Base-by-base conservation (phyloP, 2,329 filamentous ascomycete genomes). In the Diplodia scrobiculata region DNA sequence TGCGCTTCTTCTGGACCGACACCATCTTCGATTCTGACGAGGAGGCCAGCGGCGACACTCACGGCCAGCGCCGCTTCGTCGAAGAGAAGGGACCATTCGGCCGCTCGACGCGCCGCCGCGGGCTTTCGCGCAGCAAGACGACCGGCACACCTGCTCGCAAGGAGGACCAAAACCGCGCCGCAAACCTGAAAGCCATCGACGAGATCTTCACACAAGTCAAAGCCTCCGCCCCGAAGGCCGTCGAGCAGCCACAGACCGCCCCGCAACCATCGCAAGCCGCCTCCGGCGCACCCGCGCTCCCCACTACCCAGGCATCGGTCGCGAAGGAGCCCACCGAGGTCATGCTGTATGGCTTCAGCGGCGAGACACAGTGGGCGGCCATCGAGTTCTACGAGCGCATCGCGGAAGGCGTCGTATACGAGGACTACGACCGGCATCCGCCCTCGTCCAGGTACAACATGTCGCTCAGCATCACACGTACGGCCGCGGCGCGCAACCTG, bases 371-470 rank as follows among this genome's bases (percentile, higher is more conserved):
- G 74, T 97, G 95, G 84, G 92, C 93, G 32, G 92, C 92, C 38
- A 89, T 98, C 71, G 88, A 90, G 71, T 91, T 91, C 79, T 98
- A 90, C 79, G 94, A 97, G 80, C 86, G 89, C 68, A 87, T 96
- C 50, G 94, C 91, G 6, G 78, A 80, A 36, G 93, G 93, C 29
- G 81, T 87, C 69, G 91, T 97, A 75, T 93, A 93, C 78, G 94
- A 98, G 79, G 93, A 97, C 79, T 98, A 98, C 78, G 87, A 92
- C 9, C 88, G 94, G 68, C 88, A 91, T 69, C 89, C 94, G n/a
- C 90, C 91, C 2, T 83, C 87, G 66, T 84, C 88, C 68, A 85
- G 89, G 67, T 94, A 90, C 80, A 90, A 80, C n/a, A 79, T 91
- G 74, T 85, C 88, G 1, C 87, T 93, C 70, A 85, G 91, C 68